These are phyloP conservation scores for Talaromyces piceae DNA, from an alignment of 2,329 filamentous ascomycete species.

Conservation along the genomic window DNA sequence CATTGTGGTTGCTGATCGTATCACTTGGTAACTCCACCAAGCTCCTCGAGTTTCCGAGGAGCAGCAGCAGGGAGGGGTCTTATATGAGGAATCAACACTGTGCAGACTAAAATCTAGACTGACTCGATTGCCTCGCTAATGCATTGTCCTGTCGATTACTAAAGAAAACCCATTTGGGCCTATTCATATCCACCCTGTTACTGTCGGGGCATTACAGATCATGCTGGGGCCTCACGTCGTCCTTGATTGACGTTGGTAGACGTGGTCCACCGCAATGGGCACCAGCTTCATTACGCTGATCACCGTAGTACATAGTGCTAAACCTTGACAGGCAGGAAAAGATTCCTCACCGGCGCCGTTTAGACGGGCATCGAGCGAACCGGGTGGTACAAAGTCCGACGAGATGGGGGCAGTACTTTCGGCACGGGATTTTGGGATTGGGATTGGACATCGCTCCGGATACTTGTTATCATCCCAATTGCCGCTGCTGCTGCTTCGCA, in stretches of 20 bases:
- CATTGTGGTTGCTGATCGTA: slow-evolving; percentile 2
- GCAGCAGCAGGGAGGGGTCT: background rate
- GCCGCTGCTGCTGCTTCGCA: too few relatives aligned
- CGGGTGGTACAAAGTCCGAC: background rate
- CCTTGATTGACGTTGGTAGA: background rate
- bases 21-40: background rate
- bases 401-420: background rate
- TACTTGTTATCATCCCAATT: too few relatives aligned
- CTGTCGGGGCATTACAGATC: background rate
- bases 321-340: background rate
- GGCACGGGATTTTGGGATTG: background rate
- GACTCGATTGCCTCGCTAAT: background rate
- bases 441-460: too few relatives aligned
- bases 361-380: background rate
- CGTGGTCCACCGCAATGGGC: background rate
- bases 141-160: background rate
- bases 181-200: background rate
- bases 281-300: background rate
- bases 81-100: background rate
- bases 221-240: too few relatives aligned
- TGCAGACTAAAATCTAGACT: too few relatives aligned
- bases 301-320: background rate
- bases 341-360: background rate
- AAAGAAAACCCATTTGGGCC: background rate
- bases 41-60: background rate